Evolutionary conservation across 1,284 basidiomycete genomes (phyloP).

Genomic region (Sanghuangporus weigelae): DNA sequence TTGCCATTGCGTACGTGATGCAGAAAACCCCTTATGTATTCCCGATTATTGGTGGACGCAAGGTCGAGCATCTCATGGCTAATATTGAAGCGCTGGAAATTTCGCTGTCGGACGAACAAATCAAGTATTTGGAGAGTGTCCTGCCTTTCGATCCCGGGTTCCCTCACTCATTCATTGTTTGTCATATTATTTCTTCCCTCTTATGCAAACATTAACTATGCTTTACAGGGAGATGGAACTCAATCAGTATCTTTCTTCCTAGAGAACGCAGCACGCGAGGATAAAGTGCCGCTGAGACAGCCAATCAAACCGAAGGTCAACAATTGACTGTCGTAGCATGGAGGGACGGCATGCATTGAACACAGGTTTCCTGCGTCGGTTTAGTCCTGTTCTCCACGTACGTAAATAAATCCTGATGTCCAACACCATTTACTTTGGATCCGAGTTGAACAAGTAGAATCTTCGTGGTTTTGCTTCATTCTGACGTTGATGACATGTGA

Average conservation of each 20-base stretch:
- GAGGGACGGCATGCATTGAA: not conserved
- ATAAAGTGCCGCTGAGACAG: slow-evolving; percentile 4
- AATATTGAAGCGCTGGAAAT: slow-evolving; percentile 25
- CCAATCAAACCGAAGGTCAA: slow-evolving; percentile 1
- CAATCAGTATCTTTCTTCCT: not conserved
- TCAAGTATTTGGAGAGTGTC: slow-evolving; percentile 18
- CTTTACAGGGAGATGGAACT: slow-evolving; percentile 15
- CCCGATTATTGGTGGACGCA: slow-evolving; percentile 26
- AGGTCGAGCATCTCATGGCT: slow-evolving; percentile 24
- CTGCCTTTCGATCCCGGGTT: slow-evolving; percentile 27
- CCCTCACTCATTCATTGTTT: slow-evolving; percentile 24
- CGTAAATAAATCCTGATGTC: too few species aligned
- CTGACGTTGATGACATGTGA: not conserved
- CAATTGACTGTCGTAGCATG: not conserved
- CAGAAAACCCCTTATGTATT: slow-evolving; percentile 21
- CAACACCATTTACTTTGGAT: too few species aligned
- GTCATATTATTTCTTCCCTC: not conserved
- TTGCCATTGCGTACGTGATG: slow-evolving; percentile 20
- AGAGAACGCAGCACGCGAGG: not conserved
- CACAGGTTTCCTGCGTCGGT: not conserved
- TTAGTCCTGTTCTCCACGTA: too few species aligned
- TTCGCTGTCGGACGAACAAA: slow-evolving; percentile 22
- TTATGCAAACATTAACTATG: too few species aligned
- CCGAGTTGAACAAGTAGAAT: not conserved
- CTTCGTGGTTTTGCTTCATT: not conserved